Percentiles rank a stretch among this genome's conserved stretches.
These are phyloP conservation scores for Fusarium tuaranense DNA, from an alignment of 2,329 filamentous ascomycete species.

Conservation along the genomic window DNA sequence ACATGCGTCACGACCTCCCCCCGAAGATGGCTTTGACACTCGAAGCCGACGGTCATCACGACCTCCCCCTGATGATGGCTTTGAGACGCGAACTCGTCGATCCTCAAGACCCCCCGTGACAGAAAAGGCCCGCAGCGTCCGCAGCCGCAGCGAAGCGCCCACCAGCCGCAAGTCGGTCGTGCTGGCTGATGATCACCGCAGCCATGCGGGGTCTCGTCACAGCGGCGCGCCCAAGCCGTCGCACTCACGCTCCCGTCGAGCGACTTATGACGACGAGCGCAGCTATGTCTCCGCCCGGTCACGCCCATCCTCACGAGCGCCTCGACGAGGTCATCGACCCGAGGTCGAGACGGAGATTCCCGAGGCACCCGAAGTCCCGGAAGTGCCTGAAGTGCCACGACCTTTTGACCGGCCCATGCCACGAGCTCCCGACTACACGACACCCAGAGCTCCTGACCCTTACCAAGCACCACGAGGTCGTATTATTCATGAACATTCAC, in stretches of 20 bases:
- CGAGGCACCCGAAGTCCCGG: slow-evolving; percentile 40
- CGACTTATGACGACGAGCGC: slow-evolving; percentile 50
- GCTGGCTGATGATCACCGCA: slow-evolving; percentile 57
- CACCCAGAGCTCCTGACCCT: neutral
- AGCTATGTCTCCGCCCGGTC: slow-evolving; percentile 59
- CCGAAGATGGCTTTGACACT: slow-evolving; percentile 49
- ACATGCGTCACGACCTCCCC: slow-evolving; percentile 29
- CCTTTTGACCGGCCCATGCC: neutral
- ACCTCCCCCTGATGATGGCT: slow-evolving; percentile 44
- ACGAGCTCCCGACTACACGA: neutral
- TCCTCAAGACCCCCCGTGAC: slow-evolving; percentile 51
- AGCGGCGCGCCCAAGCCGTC: slow-evolving; percentile 45
- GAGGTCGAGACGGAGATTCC: slow-evolving; percentile 44
- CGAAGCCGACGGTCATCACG: slow-evolving; percentile 56
- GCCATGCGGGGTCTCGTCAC: slow-evolving; percentile 53
- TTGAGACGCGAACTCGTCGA: slow-evolving; percentile 55
- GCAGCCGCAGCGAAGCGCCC: slow-evolving; percentile 55
- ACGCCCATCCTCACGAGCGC: slow-evolving; percentile 41
- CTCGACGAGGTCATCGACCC: slow-evolving; percentile 40
- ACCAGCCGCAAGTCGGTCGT: slow-evolving; percentile 42
- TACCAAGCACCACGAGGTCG: neutral
- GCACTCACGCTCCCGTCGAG: slow-evolving; percentile 39
- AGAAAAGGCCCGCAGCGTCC: slow-evolving; percentile 45
- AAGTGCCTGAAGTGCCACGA: slow-evolving; percentile 16
- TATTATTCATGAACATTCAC: neutral